These are phyloP conservation scores for Debaryomycetaceae sp. DNA, from an alignment of 1,139 yeast genomes.

Conservation along the genomic window DNA sequence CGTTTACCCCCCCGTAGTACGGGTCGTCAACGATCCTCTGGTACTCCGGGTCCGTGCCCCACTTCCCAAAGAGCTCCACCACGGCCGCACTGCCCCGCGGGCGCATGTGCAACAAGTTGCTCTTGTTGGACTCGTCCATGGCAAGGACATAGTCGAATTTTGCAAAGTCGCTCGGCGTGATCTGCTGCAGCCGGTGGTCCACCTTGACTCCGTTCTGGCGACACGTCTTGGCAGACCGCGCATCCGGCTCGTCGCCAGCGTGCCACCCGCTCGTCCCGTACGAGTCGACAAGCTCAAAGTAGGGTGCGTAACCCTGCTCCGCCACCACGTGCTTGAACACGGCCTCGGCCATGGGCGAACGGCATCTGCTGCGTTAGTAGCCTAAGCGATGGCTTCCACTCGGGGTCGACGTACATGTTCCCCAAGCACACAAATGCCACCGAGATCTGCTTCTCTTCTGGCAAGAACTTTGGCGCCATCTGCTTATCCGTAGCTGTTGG, in stretches of 20 bases:
- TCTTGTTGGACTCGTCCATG: conserved; percentile 67
- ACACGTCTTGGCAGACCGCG: conserved; percentile 62
- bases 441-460: conserved; percentile 28
- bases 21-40: conserved; percentile 72
- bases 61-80: conserved; percentile 66
- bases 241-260: conserved; percentile 71
- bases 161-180: conserved; percentile 43
- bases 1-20: conserved; percentile 77
- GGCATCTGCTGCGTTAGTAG: conserved; percentile 40
- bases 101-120: conserved; percentile 45
- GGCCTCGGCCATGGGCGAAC: conserved; percentile 98
- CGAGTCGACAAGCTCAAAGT: conserved; percentile 56
- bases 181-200: conserved; percentile 66
- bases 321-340: conserved; percentile 62
- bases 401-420: conserved; percentile 52
- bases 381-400: too few relatives aligned
- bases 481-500: too few relatives aligned
- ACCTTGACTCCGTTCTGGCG: conserved; percentile 64
- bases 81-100: conserved; percentile 45
- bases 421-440: conserved; percentile 92
- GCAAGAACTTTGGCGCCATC: conserved; percentile 9
- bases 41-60: conserved; percentile 42
- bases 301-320: conserved; percentile 26
- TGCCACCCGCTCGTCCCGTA: conserved; percentile 87
- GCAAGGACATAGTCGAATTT: conserved; percentile 76